phyloP scores from a whole-genome alignment of 73 alveolate species.

The Halteria grandinella region DNA sequence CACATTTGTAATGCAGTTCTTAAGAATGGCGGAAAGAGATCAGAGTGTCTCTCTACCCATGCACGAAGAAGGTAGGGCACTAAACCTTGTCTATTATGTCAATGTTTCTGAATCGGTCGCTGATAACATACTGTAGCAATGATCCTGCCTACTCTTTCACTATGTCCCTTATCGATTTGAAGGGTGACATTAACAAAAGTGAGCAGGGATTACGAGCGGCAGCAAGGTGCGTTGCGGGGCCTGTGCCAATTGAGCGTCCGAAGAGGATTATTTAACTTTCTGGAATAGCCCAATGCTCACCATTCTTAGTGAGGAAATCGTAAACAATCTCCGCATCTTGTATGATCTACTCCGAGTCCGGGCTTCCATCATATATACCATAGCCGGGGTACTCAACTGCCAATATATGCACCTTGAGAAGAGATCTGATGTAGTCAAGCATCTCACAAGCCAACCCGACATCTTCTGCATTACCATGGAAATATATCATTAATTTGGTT shows the following conservation, averaged over 20 bases:
- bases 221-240: constrained; percentile 81
- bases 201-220: constrained; percentile 49
- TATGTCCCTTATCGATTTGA: constrained; percentile 68
- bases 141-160: constrained; percentile 79
- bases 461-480: constrained; percentile 93
- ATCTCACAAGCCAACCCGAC: constrained; percentile 76
- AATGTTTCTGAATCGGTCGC: constrained; percentile 79
- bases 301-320: constrained; percentile 59
- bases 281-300: constrained; percentile 53
- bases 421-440: constrained; percentile 69
- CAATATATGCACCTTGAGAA: constrained; percentile 71
- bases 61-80: constrained; percentile 87
- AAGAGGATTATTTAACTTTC: constrained; percentile 62
- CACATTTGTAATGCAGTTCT: constrained; percentile 72
- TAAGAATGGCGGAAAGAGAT: constrained; percentile 80
- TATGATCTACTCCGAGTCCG: constrained; percentile 53
- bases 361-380: constrained; percentile 69
- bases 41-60: constrained; percentile 85
- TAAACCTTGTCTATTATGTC: constrained; percentile 79
- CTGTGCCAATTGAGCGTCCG: constrained; percentile 86
- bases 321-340: constrained; percentile 72
- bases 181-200: constrained; percentile 81
- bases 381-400: constrained; percentile 88
- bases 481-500: constrained; percentile 71
- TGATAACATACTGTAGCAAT: constrained; percentile 63